These are phyloP conservation scores for Lyophyllum atratum DNA, from an alignment of 768 basidiomycete genomes.

Conservation along the genomic window DNA sequence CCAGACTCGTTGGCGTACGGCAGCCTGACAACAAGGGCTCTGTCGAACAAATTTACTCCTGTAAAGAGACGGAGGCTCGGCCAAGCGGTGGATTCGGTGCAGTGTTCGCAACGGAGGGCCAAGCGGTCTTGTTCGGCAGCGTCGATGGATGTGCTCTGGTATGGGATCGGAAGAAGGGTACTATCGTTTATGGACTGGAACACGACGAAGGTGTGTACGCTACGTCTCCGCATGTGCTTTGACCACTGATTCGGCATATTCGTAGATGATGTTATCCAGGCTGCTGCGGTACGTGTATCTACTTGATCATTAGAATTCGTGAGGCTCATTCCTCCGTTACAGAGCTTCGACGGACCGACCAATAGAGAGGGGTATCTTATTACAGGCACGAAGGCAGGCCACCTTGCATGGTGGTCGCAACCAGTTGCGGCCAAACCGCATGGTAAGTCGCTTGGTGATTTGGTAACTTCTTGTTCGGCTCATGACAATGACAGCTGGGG, in stretches of 20 bases:
- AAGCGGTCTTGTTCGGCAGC: conserved; percentile 58
- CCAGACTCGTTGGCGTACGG: conserved; percentile 53
- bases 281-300: conserved; percentile 41
- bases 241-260: conserved; percentile 14
- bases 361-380: conserved; percentile 46
- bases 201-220: conserved; percentile 54
- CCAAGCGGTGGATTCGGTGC: conserved; percentile 43
- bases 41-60: conserved; percentile 54
- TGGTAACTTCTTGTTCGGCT: neutral
- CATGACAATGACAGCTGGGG: neutral
- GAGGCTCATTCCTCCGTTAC: conserved; percentile 1
- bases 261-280: conserved; percentile 41
- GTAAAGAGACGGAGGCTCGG: conserved; percentile 38
- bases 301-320: neutral
- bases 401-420: conserved; percentile 60
- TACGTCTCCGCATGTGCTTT: conserved; percentile 11
- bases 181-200: conserved; percentile 59
- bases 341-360: conserved; percentile 51
- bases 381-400: conserved; percentile 57
- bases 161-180: conserved; percentile 60
- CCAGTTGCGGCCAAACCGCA: conserved; percentile 36
- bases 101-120: conserved; percentile 53
- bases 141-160: conserved; percentile 56
- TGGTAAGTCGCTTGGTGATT: conserved; percentile 10
- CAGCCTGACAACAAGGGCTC: conserved; percentile 51